phyloP scores from a whole-genome alignment of 352 stramenopile species.

The Globisporangium heterothallicum region DNA sequence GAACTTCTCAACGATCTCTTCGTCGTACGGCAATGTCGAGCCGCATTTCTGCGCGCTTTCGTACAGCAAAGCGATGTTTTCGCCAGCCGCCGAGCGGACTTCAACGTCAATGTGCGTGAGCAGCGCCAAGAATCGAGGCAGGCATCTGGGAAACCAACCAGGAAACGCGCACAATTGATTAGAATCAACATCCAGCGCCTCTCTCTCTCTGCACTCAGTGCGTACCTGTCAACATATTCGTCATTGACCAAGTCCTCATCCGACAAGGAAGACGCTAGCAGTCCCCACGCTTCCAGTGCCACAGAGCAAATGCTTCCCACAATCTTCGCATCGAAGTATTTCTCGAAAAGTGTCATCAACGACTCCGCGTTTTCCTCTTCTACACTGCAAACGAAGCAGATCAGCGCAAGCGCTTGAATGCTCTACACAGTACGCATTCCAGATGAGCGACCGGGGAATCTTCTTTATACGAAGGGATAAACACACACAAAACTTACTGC shows the following conservation, averaged over 20 bases:
- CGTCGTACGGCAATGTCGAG: conserved; percentile 45
- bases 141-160: conserved; percentile 23
- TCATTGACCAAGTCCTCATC: conserved; percentile 49
- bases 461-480: not conserved
- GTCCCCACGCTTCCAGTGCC: conserved; percentile 69
- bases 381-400: conserved; percentile 73
- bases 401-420: conserved; percentile 61
- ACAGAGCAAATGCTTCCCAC: conserved; percentile 51
- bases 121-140: conserved; percentile 66
- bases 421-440: conserved; percentile 22
- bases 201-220: not conserved
- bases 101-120: conserved; percentile 79
- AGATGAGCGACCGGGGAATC: not conserved
- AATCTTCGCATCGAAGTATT: conserved; percentile 67
- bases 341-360: conserved; percentile 56
- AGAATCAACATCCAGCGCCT: not conserved
- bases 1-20: conserved; percentile 67
- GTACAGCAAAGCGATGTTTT: conserved; percentile 84
- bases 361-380: conserved; percentile 74
- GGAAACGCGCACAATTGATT: not conserved
- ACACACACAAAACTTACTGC: conserved; percentile 28
- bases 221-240: conserved; percentile 57
- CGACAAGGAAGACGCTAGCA: conserved; percentile 55
- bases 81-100: conserved; percentile 67
- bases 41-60: conserved; percentile 53